Evolutionary conservation across 2,329 filamentous ascomycete genomes (phyloP).

Genomic region (Lachnellula hyalina): DNA sequence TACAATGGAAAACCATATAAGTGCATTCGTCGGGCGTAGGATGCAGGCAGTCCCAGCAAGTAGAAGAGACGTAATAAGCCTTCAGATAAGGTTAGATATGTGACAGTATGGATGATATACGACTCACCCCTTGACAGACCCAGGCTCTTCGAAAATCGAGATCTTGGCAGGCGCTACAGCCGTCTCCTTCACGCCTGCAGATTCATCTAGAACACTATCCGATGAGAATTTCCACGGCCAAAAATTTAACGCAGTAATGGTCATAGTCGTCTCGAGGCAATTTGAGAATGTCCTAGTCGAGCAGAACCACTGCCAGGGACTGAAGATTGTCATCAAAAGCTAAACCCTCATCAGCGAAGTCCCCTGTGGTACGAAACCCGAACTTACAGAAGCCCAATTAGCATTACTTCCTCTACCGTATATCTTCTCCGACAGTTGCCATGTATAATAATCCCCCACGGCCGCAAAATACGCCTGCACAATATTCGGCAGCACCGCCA

Average conservation of each 20-base stretch:
- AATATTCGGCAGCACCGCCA: conserved; percentile 68
- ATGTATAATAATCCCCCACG: conserved; percentile 78
- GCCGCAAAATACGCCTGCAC: conserved; percentile 75
- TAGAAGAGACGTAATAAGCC: conserved; percentile 59
- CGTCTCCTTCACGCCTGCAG: conserved; percentile 29
- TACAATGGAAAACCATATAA: conserved; percentile 74
- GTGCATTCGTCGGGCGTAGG: conserved; percentile 79
- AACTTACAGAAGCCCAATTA: conserved; percentile 62
- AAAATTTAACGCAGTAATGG: conserved; percentile 68
- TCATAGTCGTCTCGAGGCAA: conserved; percentile 84
- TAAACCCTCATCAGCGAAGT: conserved; percentile 32
- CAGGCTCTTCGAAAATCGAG: conserved; percentile 21
- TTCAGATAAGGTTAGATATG: conserved; percentile 26
- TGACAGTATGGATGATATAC: background rate
- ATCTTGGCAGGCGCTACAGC: conserved; percentile 13
- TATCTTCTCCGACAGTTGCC: conserved; percentile 69
- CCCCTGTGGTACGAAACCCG: conserved; percentile 30
- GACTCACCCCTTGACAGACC: conserved; percentile 32
- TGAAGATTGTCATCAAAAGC: conserved; percentile 66
- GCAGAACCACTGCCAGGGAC: conserved; percentile 96
- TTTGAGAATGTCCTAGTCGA: conserved; percentile 93
- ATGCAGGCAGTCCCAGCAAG: conserved; percentile 79
- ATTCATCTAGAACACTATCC: conserved; percentile 15
- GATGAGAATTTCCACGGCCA: conserved; percentile 79
- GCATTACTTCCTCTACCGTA: conserved; percentile 62